Evolutionary conservation across 108 stramenopile species (phyloP), one percentile per base, ranked within the genome.

Genomic region (Phaeodactylum tricornutum): DNA sequence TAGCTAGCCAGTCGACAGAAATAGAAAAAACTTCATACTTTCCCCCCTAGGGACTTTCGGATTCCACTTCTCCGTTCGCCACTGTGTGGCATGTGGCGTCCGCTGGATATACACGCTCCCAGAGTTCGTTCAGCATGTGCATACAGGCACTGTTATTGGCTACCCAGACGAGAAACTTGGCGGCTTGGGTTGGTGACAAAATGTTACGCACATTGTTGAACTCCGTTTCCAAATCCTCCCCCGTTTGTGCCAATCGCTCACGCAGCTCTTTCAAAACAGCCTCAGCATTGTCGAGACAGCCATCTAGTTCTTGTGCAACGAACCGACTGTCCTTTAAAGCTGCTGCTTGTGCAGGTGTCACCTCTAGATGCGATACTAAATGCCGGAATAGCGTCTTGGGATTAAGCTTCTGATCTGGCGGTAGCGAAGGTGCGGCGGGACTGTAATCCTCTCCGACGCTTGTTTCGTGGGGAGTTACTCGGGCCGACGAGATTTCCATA

Each of bases 41-140:
- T n/a, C n/a, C n/a, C n/a, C n/a, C n/a, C n/a, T n/a, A n/a, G n/a
- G n/a, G n/a, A n/a, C n/a, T n/a, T n/a, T n/a, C n/a, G n/a, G n/a
- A n/a, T n/a, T n/a, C n/a, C n/a, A n/a, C n/a, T n/a, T n/a, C n/a
- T n/a, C n/a, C n/a, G n/a, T n/a, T n/a, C n/a, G n/a, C n/a, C n/a
- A n/a, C n/a, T n/a, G n/a, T n/a, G n/a, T n/a, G n/a, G n/a, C n/a
- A n/a, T n/a, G n/a, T n/a, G n/a, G n/a, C n/a, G n/a, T n/a, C 39
- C 8, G 39, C 16, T 7, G 64, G 73, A 47, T 76, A 76, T 16
- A 60, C 55, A 22, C 57, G 49, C 46, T 72, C 77, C 94, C 94
- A 95, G 25, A 95, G 60, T 70, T 87, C 87, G 51, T 95, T 90
- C 19, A 95, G 66, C 94, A 95, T 95, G 59, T 91, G 87, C 78